Percentiles rank a stretch among this genome's conserved stretches.
Evolutionary conservation across 169 alveolate species (phyloP).

Genomic region (Babesia ovata): DNA sequence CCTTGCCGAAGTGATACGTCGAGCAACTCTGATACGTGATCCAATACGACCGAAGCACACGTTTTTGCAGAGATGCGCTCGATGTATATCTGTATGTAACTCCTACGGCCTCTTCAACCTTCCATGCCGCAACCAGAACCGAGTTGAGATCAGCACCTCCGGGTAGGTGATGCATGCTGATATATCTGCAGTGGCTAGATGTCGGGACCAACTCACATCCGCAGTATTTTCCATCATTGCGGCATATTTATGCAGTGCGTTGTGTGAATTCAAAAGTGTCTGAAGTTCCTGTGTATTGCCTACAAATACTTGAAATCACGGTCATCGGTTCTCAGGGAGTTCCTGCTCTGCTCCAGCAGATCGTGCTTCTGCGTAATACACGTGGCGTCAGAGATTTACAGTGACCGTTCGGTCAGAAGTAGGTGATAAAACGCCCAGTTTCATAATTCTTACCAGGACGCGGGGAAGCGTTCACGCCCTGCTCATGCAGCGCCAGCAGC

Average conservation of each 20-base stretch:
- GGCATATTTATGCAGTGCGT: no score
- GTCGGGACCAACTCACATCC: no score
- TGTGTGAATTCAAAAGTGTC: no score
- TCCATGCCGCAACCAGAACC: slow-evolving; percentile 21
- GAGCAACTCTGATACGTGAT: neutral
- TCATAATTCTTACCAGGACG: neutral
- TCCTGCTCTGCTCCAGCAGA: slow-evolving; percentile 36
- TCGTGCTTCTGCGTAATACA: slow-evolving; percentile 39
- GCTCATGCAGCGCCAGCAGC: slow-evolving; percentile 33
- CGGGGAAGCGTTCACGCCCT: neutral
- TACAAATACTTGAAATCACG: neutral
- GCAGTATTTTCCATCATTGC: no score
- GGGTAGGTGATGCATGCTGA: slow-evolving; percentile 33
- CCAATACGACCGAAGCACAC: neutral
- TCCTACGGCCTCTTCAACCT: slow-evolving; percentile 40
- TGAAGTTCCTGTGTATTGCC: neutral
- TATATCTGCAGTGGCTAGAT: no score
- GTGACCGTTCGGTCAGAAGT: slow-evolving; percentile 20
- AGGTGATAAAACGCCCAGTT: neutral
- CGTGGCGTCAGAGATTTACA: slow-evolving; percentile 26
- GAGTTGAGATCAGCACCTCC: slow-evolving; percentile 12
- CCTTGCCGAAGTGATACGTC: no score
- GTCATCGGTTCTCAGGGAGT: slow-evolving; percentile 27
- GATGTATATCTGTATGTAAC: slow-evolving; percentile 24
- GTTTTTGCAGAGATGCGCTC: slow-evolving; percentile 1